Conservation (phyloP, 352 stramenopile genomes). For the Globisporangium canariense region DNA sequence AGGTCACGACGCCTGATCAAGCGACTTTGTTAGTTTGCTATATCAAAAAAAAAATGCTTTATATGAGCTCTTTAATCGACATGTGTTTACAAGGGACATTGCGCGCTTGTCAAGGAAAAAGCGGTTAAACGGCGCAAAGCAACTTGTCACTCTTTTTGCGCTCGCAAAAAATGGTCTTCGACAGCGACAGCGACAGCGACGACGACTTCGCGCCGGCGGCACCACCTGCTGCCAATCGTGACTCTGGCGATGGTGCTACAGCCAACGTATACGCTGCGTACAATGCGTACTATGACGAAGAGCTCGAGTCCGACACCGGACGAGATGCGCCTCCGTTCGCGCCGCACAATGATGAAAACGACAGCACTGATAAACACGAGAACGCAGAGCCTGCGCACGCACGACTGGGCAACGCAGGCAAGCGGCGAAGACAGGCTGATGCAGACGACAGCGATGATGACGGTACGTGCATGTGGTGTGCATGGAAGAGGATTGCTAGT, state of each 20-base stretch:
- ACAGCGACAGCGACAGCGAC: slow-evolving; percentile 8
- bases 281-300: slow-evolving; percentile 20
- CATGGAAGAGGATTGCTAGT: background rate
- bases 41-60: background rate
- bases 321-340: background rate
- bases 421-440: background rate
- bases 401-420: background rate
- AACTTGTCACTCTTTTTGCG: background rate
- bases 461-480: background rate
- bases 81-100: too few species aligned
- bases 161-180: background rate
- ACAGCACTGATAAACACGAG: background rate
- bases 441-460: background rate
- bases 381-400: too few species aligned
- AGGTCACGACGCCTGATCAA: background rate
- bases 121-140: background rate
- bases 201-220: background rate
- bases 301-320: slow-evolving; percentile 4
- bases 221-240: background rate
- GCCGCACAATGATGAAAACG: background rate
- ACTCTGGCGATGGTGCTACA: background rate
- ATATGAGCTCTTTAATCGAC: too few species aligned
- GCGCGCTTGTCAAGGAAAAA: too few species aligned
- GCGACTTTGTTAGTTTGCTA: background rate
- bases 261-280: slow-evolving; percentile 14